Evolutionary conservation across 192 early-diverging fungal species (phyloP).

Genomic region (Backusella parvicylindrica): DNA sequence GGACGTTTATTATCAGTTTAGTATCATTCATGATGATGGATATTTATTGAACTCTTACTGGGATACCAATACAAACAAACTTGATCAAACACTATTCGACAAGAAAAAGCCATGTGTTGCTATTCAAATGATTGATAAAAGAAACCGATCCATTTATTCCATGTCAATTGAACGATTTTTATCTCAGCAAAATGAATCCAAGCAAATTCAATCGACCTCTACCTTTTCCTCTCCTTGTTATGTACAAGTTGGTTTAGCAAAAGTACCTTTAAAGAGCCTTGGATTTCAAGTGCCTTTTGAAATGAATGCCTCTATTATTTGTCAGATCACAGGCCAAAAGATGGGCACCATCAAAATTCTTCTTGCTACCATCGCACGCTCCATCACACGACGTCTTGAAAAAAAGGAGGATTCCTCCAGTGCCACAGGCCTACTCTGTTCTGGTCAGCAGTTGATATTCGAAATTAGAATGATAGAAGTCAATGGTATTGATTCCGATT

Average conservation of each 20-base stretch:
- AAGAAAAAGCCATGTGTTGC: slow-evolving; percentile 48
- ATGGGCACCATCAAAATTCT: slow-evolving; percentile 38
- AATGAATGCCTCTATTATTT: slow-evolving; percentile 35
- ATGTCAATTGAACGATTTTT: slow-evolving; percentile 34
- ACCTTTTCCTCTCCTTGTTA: slow-evolving; percentile 33
- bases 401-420: background rate
- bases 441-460: slow-evolving; percentile 55
- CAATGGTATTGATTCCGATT: slow-evolving; percentile 49
- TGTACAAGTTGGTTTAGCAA: slow-evolving; percentile 48
- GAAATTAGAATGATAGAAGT: slow-evolving; percentile 59
- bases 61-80: slow-evolving; percentile 41
- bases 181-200: slow-evolving; percentile 4
- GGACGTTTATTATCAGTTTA: slow-evolving; percentile 78
- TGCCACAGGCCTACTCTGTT: slow-evolving; percentile 28
- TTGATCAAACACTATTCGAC: slow-evolving; percentile 30
- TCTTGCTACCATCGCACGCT: slow-evolving; percentile 38
- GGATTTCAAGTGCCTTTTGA: slow-evolving; percentile 43
- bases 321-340: slow-evolving; percentile 36
- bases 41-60: slow-evolving; percentile 39
- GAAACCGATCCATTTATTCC: slow-evolving; percentile 41
- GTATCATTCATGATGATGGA: slow-evolving; percentile 58
- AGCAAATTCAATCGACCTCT: background rate
- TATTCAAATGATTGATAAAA: slow-evolving; percentile 53
- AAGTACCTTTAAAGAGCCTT: slow-evolving; percentile 39
- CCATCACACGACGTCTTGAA: background rate